phyloP scores from a whole-genome alignment of 257 asterid genomes.

The Catharanthus roseus region DNA sequence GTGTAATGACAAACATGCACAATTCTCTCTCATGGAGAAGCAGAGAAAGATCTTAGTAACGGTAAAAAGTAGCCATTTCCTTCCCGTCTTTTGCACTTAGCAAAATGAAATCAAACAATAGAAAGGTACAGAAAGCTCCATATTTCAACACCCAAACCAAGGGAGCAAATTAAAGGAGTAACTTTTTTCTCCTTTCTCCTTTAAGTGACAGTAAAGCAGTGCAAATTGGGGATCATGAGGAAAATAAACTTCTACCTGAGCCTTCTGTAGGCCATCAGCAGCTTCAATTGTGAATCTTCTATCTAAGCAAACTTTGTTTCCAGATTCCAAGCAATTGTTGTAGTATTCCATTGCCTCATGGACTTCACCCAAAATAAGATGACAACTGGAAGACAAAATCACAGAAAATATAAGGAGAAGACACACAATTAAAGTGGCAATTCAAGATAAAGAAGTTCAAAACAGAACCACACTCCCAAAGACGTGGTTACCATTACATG shows the following conservation, averaged over 20 bases:
- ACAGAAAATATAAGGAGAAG: constrained; percentile 9
- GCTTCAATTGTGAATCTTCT: constrained; percentile 85
- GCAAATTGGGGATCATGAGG: not conserved
- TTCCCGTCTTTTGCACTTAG: constrained; percentile 2
- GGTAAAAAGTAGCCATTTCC: not conserved
- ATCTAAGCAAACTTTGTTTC: constrained; percentile 57
- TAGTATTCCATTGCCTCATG: constrained; percentile 60
- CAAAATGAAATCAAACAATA: not conserved
- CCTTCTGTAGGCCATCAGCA: constrained; percentile 72
- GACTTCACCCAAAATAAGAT: constrained; percentile 76
- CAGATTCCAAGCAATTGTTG: constrained; percentile 52
- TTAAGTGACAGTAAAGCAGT: not conserved
- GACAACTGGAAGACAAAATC: constrained; percentile 45
- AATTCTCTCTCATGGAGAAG: not conserved
- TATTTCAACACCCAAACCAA: not conserved
- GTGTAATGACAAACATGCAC: not conserved
- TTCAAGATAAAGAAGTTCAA: not conserved
- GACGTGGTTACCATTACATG: not conserved
- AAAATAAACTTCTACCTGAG: constrained; percentile 51
- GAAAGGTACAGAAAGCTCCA: not conserved
- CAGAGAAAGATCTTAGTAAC: not conserved
- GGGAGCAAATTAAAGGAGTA: not conserved
- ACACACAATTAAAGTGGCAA: not conserved
- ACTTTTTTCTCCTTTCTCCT: not conserved
- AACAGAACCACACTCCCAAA: not conserved